Evolutionary conservation across 31 red algal genomes (phyloP).

Genomic region (Asparagopsis taxiformis): DNA sequence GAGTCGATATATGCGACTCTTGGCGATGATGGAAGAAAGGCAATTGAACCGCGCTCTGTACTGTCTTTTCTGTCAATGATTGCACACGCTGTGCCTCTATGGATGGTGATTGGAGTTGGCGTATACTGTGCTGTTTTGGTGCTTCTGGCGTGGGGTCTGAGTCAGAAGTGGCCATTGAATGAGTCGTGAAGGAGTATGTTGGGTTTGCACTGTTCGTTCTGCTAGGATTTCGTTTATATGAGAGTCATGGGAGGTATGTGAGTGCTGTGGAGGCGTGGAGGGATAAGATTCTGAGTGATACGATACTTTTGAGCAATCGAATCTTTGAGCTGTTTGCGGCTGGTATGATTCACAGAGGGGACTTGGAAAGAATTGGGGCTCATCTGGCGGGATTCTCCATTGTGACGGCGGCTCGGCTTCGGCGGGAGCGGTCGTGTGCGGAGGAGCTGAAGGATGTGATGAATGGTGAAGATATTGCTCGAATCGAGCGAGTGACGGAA

Average conservation of each 20-base stretch:
- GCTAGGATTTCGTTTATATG: slow-evolving; percentile 10
- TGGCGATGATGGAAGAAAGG: too few relatives aligned
- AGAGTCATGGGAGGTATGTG: slow-evolving; percentile 10
- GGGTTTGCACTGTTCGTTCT: slow-evolving; percentile 19
- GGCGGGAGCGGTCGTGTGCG: not conserved
- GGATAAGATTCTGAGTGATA: not conserved
- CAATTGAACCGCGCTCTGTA: too few relatives aligned
- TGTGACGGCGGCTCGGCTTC: not conserved
- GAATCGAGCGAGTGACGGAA: not conserved
- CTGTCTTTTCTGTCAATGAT: too few relatives aligned
- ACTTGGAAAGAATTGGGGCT: not conserved
- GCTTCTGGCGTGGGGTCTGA: not conserved
- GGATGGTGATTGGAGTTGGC: too few relatives aligned
- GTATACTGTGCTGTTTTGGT: not conserved
- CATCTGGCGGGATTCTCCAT: not conserved
- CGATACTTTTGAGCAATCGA: not conserved
- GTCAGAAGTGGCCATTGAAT: not conserved
- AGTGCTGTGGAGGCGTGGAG: slow-evolving; percentile 4
- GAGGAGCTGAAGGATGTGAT: not conserved
- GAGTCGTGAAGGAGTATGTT: slow-evolving; percentile 7
- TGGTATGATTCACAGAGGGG: not conserved
- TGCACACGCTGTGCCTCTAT: too few relatives aligned
- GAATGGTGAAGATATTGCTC: not conserved
- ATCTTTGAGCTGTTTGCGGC: not conserved
- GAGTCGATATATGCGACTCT: not conserved